A percentile compares a stretch with the other conserved stretches of the same genome.
These are phyloP conservation scores for Plasmopara viticola DNA, from an alignment of 352 stramenopile species.

Conservation along the genomic window DNA sequence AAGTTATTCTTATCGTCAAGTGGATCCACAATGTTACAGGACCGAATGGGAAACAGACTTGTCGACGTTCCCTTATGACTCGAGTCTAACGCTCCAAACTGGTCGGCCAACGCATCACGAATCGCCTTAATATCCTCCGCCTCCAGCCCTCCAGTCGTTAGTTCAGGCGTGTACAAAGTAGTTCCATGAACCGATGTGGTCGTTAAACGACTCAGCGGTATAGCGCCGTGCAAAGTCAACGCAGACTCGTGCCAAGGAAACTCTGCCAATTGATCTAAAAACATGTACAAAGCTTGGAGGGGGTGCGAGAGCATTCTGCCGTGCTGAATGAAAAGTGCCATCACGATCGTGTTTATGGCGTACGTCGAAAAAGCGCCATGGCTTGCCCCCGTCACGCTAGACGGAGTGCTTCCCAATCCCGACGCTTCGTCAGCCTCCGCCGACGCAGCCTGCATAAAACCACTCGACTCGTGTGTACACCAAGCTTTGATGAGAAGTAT, in stretches of 20 bases:
- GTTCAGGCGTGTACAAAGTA: conserved; percentile 9
- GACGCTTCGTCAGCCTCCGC: conserved; percentile 10
- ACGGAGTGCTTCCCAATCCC: conserved; percentile 13
- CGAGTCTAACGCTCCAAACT: conserved; percentile 52
- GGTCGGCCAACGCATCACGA: conserved; percentile 38
- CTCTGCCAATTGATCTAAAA: conserved; percentile 76
- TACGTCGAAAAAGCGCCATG: conserved; percentile 77
- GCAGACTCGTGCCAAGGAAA: conserved; percentile 84
- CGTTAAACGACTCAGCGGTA: conserved; percentile 50
- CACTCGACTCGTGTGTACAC: conserved; percentile 80
- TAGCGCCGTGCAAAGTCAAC: conserved; percentile 68
- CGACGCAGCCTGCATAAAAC: conserved; percentile 39
- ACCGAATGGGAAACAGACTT: conserved; percentile 61
- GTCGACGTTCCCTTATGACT: conserved; percentile 9
- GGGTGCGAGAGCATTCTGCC: conserved; percentile 62
- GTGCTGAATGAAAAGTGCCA: conserved; percentile 85
- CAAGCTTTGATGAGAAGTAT: conserved; percentile 87
- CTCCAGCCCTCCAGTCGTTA: conserved; percentile 26
- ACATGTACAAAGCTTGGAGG: conserved; percentile 78
- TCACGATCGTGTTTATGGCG: conserved; percentile 86
- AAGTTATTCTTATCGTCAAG: conserved; percentile 86
- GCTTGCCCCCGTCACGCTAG: conserved; percentile 75
- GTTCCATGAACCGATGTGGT: conserved; percentile 31
- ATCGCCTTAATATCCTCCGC: conserved; percentile 46
- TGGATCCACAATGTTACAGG: conserved; percentile 86